These are phyloP conservation scores for Agrocybe pediades DNA, from an alignment of 768 basidiomycete genomes.

Conservation along the genomic window DNA sequence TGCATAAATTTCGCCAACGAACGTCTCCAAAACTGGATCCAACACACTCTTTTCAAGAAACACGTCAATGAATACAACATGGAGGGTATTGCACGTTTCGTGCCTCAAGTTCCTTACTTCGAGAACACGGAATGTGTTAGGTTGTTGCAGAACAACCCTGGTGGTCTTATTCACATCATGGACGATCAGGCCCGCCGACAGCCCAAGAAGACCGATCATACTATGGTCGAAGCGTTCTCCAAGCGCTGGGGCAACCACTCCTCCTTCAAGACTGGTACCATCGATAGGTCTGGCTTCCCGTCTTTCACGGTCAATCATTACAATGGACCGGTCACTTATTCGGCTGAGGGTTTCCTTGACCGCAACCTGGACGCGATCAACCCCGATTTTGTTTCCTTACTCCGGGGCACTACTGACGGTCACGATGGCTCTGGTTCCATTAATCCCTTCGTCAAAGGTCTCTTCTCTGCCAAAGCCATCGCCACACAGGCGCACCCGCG, in stretches of 20 bases:
- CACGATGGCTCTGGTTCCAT: conserved; percentile 76
- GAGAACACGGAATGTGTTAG: conserved; percentile 91
- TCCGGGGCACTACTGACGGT: conserved; percentile 67
- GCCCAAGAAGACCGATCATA: conserved; percentile 89
- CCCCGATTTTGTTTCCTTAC: conserved; percentile 88
- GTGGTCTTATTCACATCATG: conserved; percentile 95
- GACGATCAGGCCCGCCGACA: conserved; percentile 90
- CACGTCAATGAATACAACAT: conserved; percentile 81
- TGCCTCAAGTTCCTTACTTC: conserved; percentile 77
- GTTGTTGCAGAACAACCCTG: conserved; percentile 82
- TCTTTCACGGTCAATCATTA: conserved; percentile 93
- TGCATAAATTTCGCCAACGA: conserved; percentile 97
- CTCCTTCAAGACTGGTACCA: conserved; percentile 80
- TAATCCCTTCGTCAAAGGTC: conserved; percentile 88
- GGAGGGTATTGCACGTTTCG: conserved; percentile 74
- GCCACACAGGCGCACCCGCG: conserved; percentile 91
- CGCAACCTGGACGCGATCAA: conserved; percentile 88
- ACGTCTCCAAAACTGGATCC: conserved; percentile 80
- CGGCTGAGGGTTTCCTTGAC: conserved; percentile 86
- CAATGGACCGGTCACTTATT: conserved; percentile 90
- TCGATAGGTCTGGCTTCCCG: conserved; percentile 77
- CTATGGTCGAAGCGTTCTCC: conserved; percentile 92
- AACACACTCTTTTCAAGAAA: conserved; percentile 77
- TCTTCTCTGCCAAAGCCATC: conserved; percentile 88
- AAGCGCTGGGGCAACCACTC: conserved; percentile 96